Evolutionary conservation across 257 asterid species (phyloP).

Genomic region (Euphrasia confusa): DNA sequence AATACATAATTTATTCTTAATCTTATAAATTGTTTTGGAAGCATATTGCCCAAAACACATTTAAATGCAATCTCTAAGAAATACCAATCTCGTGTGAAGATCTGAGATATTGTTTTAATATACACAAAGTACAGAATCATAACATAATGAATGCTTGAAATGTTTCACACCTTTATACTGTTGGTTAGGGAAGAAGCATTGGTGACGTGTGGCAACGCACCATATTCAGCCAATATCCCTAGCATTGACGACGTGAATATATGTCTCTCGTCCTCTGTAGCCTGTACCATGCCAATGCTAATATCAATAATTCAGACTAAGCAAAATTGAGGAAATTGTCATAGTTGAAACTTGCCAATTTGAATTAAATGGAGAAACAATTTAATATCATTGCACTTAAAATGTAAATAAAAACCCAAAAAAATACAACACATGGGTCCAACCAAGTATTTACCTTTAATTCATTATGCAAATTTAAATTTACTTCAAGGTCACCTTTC

Average conservation of each 20-base stretch:
- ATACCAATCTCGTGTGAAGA: background rate
- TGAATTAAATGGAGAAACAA: constrained; percentile 3
- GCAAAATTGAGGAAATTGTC: background rate
- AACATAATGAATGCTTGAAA: constrained; percentile 13
- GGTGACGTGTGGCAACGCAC: constrained; percentile 78
- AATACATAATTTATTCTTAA: background rate
- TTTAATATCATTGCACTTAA: background rate
- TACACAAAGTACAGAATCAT: background rate
- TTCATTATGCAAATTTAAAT: constrained; percentile 75
- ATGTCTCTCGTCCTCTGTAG: constrained; percentile 69
- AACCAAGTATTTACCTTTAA: constrained; percentile 60
- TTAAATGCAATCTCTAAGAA: background rate
- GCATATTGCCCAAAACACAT: background rate
- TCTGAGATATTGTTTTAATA: background rate
- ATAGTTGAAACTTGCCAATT: background rate
- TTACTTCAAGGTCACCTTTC: constrained; percentile 92
- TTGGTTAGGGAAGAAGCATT: constrained; percentile 75
- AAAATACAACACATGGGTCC: background rate
- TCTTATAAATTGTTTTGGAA: background rate
- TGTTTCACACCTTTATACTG: constrained; percentile 60
- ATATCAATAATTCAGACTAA: constrained; percentile 22
- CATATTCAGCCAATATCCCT: constrained; percentile 74
- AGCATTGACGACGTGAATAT: constrained; percentile 68
- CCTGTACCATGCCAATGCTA: constrained; percentile 41
- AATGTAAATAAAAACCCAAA: background rate